Evolutionary conservation across 2,329 filamentous ascomycete genomes (phyloP).

Genomic region (Fusarium guadeloupense): DNA sequence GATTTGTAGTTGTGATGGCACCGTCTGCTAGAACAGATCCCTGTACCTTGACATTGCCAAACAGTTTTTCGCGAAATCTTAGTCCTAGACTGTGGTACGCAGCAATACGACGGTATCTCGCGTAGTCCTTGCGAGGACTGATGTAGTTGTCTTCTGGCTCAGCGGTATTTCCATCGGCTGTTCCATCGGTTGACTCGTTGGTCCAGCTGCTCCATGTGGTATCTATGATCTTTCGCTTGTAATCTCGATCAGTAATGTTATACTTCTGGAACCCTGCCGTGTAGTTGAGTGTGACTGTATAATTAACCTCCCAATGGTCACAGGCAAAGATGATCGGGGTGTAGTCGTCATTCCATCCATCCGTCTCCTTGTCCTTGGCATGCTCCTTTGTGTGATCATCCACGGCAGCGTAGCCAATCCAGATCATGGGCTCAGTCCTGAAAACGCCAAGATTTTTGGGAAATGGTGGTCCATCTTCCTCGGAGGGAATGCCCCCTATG

Average conservation of each 20-base stretch:
- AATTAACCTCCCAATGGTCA: constrained; percentile 37
- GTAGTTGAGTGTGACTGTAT: constrained; percentile 29
- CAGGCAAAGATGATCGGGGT: constrained; percentile 29
- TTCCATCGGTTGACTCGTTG: constrained; percentile 16
- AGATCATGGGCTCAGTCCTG: constrained; percentile 29
- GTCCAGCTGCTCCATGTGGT: constrained; percentile 12
- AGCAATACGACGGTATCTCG: constrained; percentile 18
- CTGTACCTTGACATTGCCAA: constrained; percentile 7
- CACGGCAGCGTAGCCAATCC: constrained; percentile 32
- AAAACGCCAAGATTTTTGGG: constrained; percentile 30
- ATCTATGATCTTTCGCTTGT: constrained; percentile 34
- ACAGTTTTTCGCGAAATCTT: constrained; percentile 9
- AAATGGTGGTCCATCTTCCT: not conserved
- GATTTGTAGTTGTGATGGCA: constrained; percentile 9
- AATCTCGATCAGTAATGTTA: constrained; percentile 8
- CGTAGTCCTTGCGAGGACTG: not conserved
- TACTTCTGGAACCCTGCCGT: constrained; percentile 28
- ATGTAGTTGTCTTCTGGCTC: constrained; percentile 28
- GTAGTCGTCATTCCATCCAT: constrained; percentile 30
- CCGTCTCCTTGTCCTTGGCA: rapidly evolving
- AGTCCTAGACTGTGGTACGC: constrained; percentile 29
- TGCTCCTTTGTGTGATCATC: constrained; percentile 10
- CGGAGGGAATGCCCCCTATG: not conserved
- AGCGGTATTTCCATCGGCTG: constrained; percentile 17
- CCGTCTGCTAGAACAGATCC: not conserved